These are phyloP conservation scores for Candida tetrigidarum DNA, from an alignment of 1,139 yeast genomes.

Conservation along the genomic window DNA sequence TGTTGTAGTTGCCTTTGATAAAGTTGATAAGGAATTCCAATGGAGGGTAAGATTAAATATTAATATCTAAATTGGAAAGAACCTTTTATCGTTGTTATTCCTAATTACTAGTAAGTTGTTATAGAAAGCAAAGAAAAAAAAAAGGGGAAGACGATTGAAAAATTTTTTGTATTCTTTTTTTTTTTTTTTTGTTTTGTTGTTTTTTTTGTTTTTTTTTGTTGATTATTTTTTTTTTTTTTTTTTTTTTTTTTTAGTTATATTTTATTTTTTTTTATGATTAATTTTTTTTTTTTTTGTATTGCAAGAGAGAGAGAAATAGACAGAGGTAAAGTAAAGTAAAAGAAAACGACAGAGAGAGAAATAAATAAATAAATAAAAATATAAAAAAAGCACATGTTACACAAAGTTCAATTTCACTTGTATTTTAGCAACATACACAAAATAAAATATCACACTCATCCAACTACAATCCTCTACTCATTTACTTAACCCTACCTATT, in stretches of 20 bases:
- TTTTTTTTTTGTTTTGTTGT: neutral
- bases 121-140: neutral
- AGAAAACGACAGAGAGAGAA: too few species aligned
- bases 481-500: too few species aligned
- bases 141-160: neutral
- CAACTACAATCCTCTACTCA: too few species aligned
- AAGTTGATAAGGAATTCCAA: neutral
- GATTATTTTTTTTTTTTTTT: slow-evolving; percentile 1
- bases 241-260: neutral
- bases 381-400: neutral
- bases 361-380: neutral
- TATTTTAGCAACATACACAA: slow-evolving; percentile 1
- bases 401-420: neutral
- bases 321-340: too few species aligned
- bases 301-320: neutral
- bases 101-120: too few species aligned
- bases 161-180: neutral
- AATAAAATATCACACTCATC: too few species aligned
- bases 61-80: too few species aligned
- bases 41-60: neutral
- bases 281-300: neutral
- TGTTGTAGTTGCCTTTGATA: neutral
- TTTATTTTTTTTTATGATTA: neutral
- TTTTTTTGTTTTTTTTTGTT: neutral
- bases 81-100: too few species aligned